Conservation (phyloP, 306 rosid genomes). For the Calophaca sinica region DNA sequence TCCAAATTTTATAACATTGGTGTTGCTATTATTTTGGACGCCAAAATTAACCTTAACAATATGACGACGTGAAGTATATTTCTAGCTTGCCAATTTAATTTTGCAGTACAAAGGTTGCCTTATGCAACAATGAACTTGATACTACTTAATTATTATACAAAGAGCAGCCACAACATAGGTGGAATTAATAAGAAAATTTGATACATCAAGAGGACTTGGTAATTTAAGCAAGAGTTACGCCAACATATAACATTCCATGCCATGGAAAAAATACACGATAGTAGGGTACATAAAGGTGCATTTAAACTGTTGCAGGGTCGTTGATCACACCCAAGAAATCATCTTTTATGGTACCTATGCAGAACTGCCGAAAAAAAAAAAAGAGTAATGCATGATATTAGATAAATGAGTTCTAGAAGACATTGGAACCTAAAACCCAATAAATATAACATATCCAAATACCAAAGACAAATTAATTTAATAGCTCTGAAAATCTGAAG, state of each 20-base stretch:
- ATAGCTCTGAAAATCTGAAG: slow-evolving; percentile 12
- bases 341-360: slow-evolving; percentile 97
- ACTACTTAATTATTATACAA: no score
- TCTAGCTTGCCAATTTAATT: no score
- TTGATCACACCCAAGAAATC: slow-evolving; percentile 99
- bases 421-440: slow-evolving; percentile 11
- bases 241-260: slow-evolving; percentile 36
- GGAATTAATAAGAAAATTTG: background rate
- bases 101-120: no score
- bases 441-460: slow-evolving; percentile 11
- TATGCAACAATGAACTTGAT: no score
- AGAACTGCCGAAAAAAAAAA: slow-evolving; percentile 66
- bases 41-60: no score
- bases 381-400: background rate
- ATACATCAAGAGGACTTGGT: background rate
- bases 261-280: background rate
- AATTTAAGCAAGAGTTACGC: background rate
- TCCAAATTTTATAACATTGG: no score
- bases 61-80: no score
- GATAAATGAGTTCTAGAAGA: background rate
- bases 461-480: background rate
- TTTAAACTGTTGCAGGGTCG: slow-evolving; percentile 71
- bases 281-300: slow-evolving; percentile 2
- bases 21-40: no score
- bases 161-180: background rate